Base-by-base conservation (phyloP, 2,329 filamentous ascomycete species). In the Colletotrichum sp. region DNA sequence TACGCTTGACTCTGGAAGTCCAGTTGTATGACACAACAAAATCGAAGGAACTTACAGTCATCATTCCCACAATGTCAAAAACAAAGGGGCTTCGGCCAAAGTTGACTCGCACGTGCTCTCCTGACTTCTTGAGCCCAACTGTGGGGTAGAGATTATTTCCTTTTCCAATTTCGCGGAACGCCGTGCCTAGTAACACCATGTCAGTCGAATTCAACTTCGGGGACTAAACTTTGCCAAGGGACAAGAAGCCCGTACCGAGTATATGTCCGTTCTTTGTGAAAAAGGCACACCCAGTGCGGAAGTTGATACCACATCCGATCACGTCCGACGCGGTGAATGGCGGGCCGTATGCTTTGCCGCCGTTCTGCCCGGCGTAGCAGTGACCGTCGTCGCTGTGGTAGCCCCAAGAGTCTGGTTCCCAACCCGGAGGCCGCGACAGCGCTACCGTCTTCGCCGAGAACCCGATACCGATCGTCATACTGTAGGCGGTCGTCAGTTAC, bases 31-130 rank as follows among this genome's bases (percentile, higher is more conserved):
- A n/a, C 39, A 49, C 39, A 49, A 62, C 26, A 62, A 34, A 2
- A n/a, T n/a, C 18, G 13, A 16, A 21, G 30, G 4, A 24, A 80
- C 90, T 81, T 89, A 95, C 95, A 88, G 90, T 90, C 87, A 98
- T 93, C 89, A 97, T 91, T 76, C 91, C 91, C 84, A 98, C 95
- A 79, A 99, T 99, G 83, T 98, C 95, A 85, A 94, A 99, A 60
- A 95, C 90, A 84, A 99, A 99, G 5, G 94, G 94, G 69, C 90
- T 91, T 84, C 93, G 92, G 63, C 92, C 92, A 85, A 94, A 94
- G 81, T 94, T 94, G 78, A 88, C 90, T 76, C 88, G 85, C 74
- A 94, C 82, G 78, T 91, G 88, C 80, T 94, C 92, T 60, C 91
- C 91, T 1, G 88, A 84, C 81, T 90, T 93, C 81, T 93, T 94